These are phyloP conservation scores for Teratosphaeriaceae sp. DNA, from an alignment of 2,329 filamentous ascomycete species.

Conservation along the genomic window DNA sequence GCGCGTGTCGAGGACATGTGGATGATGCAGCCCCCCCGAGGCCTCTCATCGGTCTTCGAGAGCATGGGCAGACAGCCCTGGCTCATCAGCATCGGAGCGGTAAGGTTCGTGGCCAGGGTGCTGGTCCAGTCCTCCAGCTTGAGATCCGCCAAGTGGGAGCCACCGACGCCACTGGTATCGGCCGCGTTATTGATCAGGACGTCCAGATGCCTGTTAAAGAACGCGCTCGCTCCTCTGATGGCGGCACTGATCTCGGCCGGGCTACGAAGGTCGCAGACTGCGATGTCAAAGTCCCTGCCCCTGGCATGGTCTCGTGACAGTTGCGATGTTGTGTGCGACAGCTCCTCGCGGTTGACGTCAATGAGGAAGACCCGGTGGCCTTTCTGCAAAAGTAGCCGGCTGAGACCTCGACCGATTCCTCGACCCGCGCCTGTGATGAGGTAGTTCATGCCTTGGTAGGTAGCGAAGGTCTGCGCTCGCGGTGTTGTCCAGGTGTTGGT, in stretches of 20 bases:
- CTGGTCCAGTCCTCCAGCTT: constrained; percentile 34
- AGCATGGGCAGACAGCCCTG: constrained; percentile 26
- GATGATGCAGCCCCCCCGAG: constrained; percentile 29
- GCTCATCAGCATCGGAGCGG: constrained; percentile 27
- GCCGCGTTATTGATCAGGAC: constrained; percentile 40
- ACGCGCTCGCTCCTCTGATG: constrained; percentile 22
- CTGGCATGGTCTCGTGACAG: constrained; percentile 17
- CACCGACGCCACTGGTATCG: constrained; percentile 31
- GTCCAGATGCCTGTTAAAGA: constrained; percentile 34
- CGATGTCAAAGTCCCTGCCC: constrained; percentile 16
- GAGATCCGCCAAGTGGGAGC: constrained; percentile 24
- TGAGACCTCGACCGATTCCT: constrained; percentile 34
- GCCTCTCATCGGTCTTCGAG: constrained; percentile 10
- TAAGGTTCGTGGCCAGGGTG: constrained; percentile 34
- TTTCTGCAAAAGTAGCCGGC: constrained; percentile 30
- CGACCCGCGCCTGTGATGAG: constrained; percentile 33
- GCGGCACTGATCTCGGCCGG: constrained; percentile 28
- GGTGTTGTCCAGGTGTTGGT: too few species aligned
- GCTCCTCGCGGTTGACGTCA: constrained; percentile 33
- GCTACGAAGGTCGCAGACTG: constrained; percentile 19
- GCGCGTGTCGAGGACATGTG: constrained; percentile 47
- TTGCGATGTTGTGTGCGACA: constrained; percentile 29
- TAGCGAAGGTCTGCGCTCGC: too few species aligned
- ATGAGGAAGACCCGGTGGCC: constrained; percentile 37
- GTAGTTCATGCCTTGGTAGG: constrained; percentile 32